Evolutionary conservation across 2,329 filamentous ascomycete genomes (phyloP).

Genomic region (Pseudogymnoascus sp.): DNA sequence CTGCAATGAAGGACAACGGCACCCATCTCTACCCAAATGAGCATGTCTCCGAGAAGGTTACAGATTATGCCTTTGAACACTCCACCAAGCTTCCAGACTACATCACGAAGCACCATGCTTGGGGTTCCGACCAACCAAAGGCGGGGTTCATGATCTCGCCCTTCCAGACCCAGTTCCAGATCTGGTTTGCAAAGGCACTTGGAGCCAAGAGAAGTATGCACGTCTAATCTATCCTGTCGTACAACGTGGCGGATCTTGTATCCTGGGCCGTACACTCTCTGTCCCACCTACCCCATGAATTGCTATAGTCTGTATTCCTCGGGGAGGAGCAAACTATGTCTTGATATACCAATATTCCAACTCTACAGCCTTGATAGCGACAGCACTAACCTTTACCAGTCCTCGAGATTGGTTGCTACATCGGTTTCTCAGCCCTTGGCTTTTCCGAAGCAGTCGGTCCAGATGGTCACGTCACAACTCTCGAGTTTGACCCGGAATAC

Average conservation of each 20-base stretch:
- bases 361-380: not conserved
- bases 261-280: not conserved
- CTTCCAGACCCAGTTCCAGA: slow-evolving; percentile 21
- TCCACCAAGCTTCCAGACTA: slow-evolving; percentile 37
- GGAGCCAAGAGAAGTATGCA: slow-evolving; percentile 22
- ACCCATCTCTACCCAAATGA: slow-evolving; percentile 37
- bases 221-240: not conserved
- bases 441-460: slow-evolving; percentile 23
- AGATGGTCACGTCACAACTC: slow-evolving; percentile 29
- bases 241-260: not conserved
- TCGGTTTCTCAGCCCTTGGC: slow-evolving; percentile 24
- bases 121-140: slow-evolving; percentile 16
- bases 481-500: slow-evolving; percentile 41
- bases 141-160: slow-evolving; percentile 23
- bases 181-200: slow-evolving; percentile 20
- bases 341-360: not conserved
- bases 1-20: slow-evolving; percentile 22
- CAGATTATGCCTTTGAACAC: slow-evolving; percentile 37
- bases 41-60: slow-evolving; percentile 35
- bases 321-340: not conserved
- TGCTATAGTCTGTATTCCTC: not conserved
- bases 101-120: slow-evolving; percentile 38
- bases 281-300: not conserved
- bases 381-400: slow-evolving; percentile 17
- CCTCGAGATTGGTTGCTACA: slow-evolving; percentile 26